phyloP scores from a whole-genome alignment of 2,329 filamentous ascomycete genomes.

The Leptoxyphium fumago region DNA sequence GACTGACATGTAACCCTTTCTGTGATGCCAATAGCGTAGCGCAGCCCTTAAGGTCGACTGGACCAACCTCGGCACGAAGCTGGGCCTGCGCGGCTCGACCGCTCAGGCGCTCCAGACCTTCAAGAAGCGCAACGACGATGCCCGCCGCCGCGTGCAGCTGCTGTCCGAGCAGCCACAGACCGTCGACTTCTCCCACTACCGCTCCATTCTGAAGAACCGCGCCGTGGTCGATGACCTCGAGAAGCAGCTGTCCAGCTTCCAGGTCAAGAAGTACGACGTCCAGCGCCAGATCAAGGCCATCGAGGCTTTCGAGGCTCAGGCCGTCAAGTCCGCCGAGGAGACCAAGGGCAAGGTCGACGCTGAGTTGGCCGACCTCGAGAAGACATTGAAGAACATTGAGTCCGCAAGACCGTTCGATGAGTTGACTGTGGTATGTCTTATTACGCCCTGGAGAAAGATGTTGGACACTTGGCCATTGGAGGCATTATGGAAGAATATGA shows the following conservation, averaged over 20 bases:
- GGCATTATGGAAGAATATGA: background rate
- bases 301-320: slow-evolving; percentile 93
- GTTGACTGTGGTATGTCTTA: slow-evolving; percentile 76
- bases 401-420: slow-evolving; percentile 89
- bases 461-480: too few relatives aligned
- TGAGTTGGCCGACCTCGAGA: slow-evolving; percentile 84
- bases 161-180: slow-evolving; percentile 73
- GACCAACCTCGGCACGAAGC: slow-evolving; percentile 83
- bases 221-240: slow-evolving; percentile 93
- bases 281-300: slow-evolving; percentile 92
- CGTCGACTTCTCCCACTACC: slow-evolving; percentile 91
- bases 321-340: slow-evolving; percentile 88
- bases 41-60: slow-evolving; percentile 99
- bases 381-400: slow-evolving; percentile 96
- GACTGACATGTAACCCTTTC: slow-evolving; percentile 8
- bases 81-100: slow-evolving; percentile 92
- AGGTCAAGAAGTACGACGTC: slow-evolving; percentile 87
- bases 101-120: slow-evolving; percentile 82
- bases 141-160: slow-evolving; percentile 76
- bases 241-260: slow-evolving; percentile 83
- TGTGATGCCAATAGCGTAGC: slow-evolving; percentile 54
- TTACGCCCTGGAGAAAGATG: background rate
- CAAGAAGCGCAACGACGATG: slow-evolving; percentile 99
- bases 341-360: slow-evolving; percentile 93
- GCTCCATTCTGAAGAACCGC: slow-evolving; percentile 85